Percentiles rank a stretch among this genome's conserved stretches.
phyloP scores from a whole-genome alignment of 441 rosid genomes.

The Adansonia grandidieri region DNA sequence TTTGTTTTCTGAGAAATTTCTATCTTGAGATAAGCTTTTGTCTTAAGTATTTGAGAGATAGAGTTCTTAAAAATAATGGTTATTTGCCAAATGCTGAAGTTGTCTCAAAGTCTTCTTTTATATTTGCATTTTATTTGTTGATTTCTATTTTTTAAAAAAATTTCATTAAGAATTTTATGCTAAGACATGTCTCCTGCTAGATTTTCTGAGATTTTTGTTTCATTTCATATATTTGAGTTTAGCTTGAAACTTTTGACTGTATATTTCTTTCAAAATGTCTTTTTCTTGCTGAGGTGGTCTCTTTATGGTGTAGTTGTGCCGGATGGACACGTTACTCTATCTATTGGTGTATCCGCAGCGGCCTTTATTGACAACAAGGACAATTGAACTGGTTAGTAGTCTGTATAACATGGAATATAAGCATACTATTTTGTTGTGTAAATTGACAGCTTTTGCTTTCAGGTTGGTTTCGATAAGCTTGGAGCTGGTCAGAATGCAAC shows the following conservation, averaged over 20 bases:
- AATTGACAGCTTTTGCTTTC: constrained; percentile 42
- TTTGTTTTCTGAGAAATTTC: constrained; percentile 17
- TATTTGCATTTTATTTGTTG: constrained; percentile 1
- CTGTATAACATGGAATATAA: not conserved
- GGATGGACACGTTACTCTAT: constrained; percentile 93
- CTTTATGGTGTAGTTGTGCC: constrained; percentile 53
- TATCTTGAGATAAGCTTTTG: not conserved
- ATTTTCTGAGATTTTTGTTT: constrained; percentile 8
- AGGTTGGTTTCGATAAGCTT: constrained; percentile 97
- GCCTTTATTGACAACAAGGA: constrained; percentile 89
- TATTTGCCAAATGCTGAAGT: constrained; percentile 2
- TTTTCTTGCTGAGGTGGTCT: constrained; percentile 17
- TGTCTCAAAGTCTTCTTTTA: not conserved
- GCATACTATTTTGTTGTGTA: constrained; percentile 24
- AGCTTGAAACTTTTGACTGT: not conserved
- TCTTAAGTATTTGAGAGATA: not conserved
- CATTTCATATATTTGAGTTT: constrained; percentile 11
- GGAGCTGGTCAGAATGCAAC: constrained; percentile 99
- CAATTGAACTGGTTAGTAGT: constrained; percentile 82
- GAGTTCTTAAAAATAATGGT: constrained; percentile 17
- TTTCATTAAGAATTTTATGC: not conserved
- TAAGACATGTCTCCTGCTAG: not conserved
- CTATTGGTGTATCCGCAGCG: constrained; percentile 95
- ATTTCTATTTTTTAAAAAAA: not conserved
- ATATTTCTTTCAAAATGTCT: not conserved